Conservation (phyloP, 306 rosid species). For the Gillenia trifoliata region DNA sequence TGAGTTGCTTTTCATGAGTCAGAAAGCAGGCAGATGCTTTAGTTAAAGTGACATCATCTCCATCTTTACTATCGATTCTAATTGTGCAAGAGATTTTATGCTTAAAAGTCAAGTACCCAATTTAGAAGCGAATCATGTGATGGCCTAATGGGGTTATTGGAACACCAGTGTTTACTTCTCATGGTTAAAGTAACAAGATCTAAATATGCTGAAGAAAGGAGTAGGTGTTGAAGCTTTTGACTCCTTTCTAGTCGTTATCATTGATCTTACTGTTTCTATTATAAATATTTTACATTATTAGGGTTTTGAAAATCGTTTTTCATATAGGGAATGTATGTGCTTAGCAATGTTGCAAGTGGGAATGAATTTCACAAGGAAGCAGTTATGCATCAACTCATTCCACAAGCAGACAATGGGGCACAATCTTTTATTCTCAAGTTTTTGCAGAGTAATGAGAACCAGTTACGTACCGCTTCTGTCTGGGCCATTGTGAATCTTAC, state of each 20-base stretch:
- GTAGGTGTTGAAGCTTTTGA: not conserved
- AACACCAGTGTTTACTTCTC: not conserved
- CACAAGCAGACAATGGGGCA: slow-evolving; percentile 38
- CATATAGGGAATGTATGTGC: slow-evolving; percentile 73
- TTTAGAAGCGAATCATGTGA: not conserved
- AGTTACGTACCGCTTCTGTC: slow-evolving; percentile 54
- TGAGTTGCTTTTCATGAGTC: not conserved
- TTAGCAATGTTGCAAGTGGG: slow-evolving; percentile 73
- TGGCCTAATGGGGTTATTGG: not conserved
- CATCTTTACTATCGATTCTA: not conserved
- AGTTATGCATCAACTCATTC: slow-evolving; percentile 60
- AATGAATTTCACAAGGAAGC: slow-evolving; percentile 77
- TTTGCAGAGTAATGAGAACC: slow-evolving; percentile 58
- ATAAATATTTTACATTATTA: not conserved
- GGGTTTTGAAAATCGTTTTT: slow-evolving; percentile 10
- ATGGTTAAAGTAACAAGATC: not conserved
- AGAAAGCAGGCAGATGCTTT: not conserved
- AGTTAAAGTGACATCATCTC: not conserved
- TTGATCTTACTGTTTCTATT: not conserved
- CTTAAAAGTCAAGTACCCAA: not conserved
- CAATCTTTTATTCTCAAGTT: slow-evolving; percentile 49
- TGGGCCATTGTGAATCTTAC: slow-evolving; percentile 76
- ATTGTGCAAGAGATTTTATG: not conserved
- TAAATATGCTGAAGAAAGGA: not conserved
- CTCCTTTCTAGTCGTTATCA: not conserved